These are phyloP conservation scores for Phytopythium helicoides DNA, from an alignment of 352 stramenopile species.

Conservation along the genomic window DNA sequence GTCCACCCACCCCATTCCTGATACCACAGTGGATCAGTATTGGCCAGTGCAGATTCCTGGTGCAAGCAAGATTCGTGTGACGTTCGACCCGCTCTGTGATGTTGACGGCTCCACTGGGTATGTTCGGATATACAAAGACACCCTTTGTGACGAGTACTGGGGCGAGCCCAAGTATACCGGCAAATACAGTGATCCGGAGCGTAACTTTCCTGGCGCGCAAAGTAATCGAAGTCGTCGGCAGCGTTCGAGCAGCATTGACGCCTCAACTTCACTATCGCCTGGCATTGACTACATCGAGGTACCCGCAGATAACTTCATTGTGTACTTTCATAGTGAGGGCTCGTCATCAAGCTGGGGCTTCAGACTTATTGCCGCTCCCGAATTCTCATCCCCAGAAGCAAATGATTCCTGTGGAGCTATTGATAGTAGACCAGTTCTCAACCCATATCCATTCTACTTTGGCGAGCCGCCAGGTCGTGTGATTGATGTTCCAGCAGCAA, in stretches of 20 bases:
- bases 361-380: conserved; percentile 48
- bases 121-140: conserved; percentile 74
- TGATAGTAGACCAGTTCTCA: conserved; percentile 23
- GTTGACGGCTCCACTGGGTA: conserved; percentile 58
- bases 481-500: conserved; percentile 43
- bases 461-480: conserved; percentile 55
- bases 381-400: conserved; percentile 20
- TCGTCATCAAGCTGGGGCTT: conserved; percentile 66
- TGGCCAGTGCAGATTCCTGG: conserved; percentile 72
- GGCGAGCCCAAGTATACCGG: conserved; percentile 70
- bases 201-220: conserved; percentile 70
- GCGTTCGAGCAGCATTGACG: conserved; percentile 9
- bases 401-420: not conserved
- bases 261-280: conserved; percentile 6
- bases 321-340: conserved; percentile 69
- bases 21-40: conserved; percentile 57
- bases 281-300: conserved; percentile 57
- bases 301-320: conserved; percentile 59
- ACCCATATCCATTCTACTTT: conserved; percentile 70
- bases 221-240: conserved; percentile 44
- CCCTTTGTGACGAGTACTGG: conserved; percentile 63
- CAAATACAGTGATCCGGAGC: conserved; percentile 68
- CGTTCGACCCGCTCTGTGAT: conserved; percentile 70
- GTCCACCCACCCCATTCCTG: conserved; percentile 50
- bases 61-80: conserved; percentile 66